Evolutionary conservation across 2,329 filamentous ascomycete genomes (phyloP).

Genomic region (Dactylellina parvicollis): DNA sequence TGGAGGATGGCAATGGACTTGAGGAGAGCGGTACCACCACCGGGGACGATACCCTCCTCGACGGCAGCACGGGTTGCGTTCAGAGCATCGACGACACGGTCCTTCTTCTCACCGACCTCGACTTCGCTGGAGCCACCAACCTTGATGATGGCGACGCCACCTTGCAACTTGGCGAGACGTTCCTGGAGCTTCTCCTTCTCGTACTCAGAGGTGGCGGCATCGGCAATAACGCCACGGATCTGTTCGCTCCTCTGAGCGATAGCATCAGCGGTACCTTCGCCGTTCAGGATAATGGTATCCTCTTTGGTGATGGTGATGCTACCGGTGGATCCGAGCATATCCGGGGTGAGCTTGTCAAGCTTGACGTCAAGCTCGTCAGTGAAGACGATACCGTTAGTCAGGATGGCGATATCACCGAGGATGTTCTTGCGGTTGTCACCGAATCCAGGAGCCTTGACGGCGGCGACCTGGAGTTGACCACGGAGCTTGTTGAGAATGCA

Average conservation of each 20-base stretch:
- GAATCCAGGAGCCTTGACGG: slow-evolving; percentile 98
- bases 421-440: slow-evolving; percentile 99
- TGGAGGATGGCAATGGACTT: slow-evolving; percentile 91
- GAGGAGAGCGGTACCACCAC: slow-evolving; percentile 96
- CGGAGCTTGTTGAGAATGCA: slow-evolving; percentile 99
- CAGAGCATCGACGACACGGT: slow-evolving; percentile 96
- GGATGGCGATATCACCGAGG: slow-evolving; percentile 91
- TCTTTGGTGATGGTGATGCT: slow-evolving; percentile 99
- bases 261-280: slow-evolving; percentile 91
- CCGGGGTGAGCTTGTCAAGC: slow-evolving; percentile 95
- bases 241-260: slow-evolving; percentile 97
- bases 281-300: slow-evolving; percentile 98
- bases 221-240: slow-evolving; percentile 95
- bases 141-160: slow-evolving; percentile 99
- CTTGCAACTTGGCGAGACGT: slow-evolving; percentile 98
- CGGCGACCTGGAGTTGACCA: slow-evolving; percentile 97
- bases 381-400: slow-evolving; percentile 98
- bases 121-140: slow-evolving; percentile 97
- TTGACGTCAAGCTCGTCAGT: slow-evolving; percentile 98
- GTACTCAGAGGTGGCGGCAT: slow-evolving; percentile 95
- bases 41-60: slow-evolving; percentile 98
- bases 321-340: slow-evolving; percentile 95
- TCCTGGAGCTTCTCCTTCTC: slow-evolving; percentile 99
- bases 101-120: slow-evolving; percentile 99
- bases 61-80: slow-evolving; percentile 98